Evolutionary conservation across 305 asterid genomes (phyloP), one percentile per base, ranked within the genome.

Genomic region (Fraxinus ornus): DNA sequence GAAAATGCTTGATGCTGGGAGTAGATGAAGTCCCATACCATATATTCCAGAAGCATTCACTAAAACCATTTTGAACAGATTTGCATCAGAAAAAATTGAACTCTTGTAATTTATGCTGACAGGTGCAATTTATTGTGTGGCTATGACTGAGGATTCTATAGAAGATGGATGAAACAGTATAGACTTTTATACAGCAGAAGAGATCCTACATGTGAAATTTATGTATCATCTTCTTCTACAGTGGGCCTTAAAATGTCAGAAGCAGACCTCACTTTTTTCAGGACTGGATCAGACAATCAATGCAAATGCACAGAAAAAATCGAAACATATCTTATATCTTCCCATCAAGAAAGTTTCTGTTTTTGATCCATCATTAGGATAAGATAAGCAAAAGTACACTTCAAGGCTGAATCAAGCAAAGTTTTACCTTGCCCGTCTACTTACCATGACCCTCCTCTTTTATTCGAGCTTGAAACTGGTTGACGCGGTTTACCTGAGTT

Each of bases 191-290:
- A 84, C 47, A 30, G 52, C 60, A 87, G 79, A 66, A 79, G 85
- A 80, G 76, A 85, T 80, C 83, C 78, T 76, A 88, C 89, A 90
- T 87, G 92, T 92, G 93, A 92, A 89, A 85, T 80, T 80, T 80
- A 88, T 81, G 87, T 76, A 87, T 86, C 90, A 83, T 89, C 92
- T 86, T 90, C 94, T 88, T 84, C 83, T 68, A 85, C 81, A 68
- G 94, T 87, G 97, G 97, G 97, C 91, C 95, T 83, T 80, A 85
- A 71, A 70, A 35, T 85, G 87, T 88, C 93, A 88, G 91, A 89
- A 81, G 81, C 82, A 85, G 81, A 79, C 86, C 17, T 85, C 86
- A 72, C 81, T 83, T 87, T 83, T 81, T 84, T 84, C 81, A 86
- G 81, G 30, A 21, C 32, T 62, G 5, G 15, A 62, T 62, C 71